These are phyloP conservation scores for Hibiscus mutabilis DNA, from an alignment of 345 rosid species.

Conservation along the genomic window DNA sequence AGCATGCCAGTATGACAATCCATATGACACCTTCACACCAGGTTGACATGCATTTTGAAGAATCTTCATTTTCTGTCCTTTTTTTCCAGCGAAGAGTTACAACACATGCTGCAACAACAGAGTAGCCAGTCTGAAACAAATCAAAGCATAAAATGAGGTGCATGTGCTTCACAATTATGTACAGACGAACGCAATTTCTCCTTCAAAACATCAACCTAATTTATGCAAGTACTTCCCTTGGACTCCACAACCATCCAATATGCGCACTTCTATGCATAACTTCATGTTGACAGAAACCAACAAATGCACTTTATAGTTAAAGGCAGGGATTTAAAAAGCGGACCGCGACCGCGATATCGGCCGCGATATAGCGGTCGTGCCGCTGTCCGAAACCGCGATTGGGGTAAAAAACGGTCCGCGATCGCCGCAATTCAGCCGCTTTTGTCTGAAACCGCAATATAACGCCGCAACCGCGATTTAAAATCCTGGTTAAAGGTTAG, in stretches of 20 bases:
- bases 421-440: too few relatives aligned
- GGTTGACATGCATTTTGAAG: slow-evolving; percentile 47
- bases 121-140: slow-evolving; percentile 84
- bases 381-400: too few relatives aligned
- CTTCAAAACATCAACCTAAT: not conserved
- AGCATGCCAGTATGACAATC: slow-evolving; percentile 56
- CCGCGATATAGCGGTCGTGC: too few relatives aligned
- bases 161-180: not conserved
- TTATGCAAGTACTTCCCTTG: not conserved
- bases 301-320: not conserved
- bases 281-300: not conserved
- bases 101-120: slow-evolving; percentile 93
- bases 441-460: too few relatives aligned
- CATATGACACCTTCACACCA: slow-evolving; percentile 74
- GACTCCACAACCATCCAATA: not conserved
- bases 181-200: not conserved
- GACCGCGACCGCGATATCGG: too few relatives aligned
- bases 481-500: not conserved
- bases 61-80: slow-evolving; percentile 36
- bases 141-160: slow-evolving; percentile 12
- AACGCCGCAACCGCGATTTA: too few relatives aligned
- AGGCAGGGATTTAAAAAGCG: too few relatives aligned
- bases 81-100: slow-evolving; percentile 77
- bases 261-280: not conserved
- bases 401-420: too few relatives aligned